Base-by-base conservation (phyloP, 1,284 basidiomycete species). In the Cryptococcus sp. region DNA sequence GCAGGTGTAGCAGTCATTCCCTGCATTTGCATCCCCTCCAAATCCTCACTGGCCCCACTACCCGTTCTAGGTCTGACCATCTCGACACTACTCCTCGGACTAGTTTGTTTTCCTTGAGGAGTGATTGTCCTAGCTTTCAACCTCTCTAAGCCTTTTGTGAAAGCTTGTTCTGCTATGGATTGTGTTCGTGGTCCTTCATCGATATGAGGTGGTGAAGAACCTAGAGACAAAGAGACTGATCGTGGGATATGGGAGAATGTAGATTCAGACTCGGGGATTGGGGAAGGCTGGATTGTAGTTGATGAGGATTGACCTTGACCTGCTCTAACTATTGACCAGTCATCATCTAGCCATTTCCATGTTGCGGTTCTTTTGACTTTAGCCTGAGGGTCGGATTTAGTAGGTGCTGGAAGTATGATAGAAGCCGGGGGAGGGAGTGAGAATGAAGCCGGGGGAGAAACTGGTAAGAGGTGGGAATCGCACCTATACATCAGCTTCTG, bases 331-430 rank as follows among this genome's bases (percentile, higher is more conserved):
- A 92, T 85, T 4, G 80, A 79, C 90, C 90, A 93, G 69, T 93
- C 90, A 25, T 82, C 80, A 68, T 93, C 89, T 51, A 88, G 83
- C 90, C 90, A 93, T 24, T 77, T 77, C 91, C 91, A 93, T 7
- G 76, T 81, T 24, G 88, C 88, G 13, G 82, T 84, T 42, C 87
- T 82, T 69, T 83, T 85, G 48, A 86, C 76, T 48, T 65, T 65
- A 7, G 60, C 66, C 14, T 56, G 51, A 1, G 70, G 70, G 45
- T 74, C 72, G 0, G 53, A 41, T 36, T 60, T 57, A 2, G 69
- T 72, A 9, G 70, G 68, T 13, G 63, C 56, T 1, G 73, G 73
- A 0, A 74, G 53, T 40, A 69, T 80, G 45, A 84, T 77, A 28
- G 80, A 75, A 32, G 80, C 75, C 11, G 70, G 53, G 2, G 67